Conservation (phyloP, 371 early-diverging fungal genomes). For the Phascolomyces articulosus region DNA sequence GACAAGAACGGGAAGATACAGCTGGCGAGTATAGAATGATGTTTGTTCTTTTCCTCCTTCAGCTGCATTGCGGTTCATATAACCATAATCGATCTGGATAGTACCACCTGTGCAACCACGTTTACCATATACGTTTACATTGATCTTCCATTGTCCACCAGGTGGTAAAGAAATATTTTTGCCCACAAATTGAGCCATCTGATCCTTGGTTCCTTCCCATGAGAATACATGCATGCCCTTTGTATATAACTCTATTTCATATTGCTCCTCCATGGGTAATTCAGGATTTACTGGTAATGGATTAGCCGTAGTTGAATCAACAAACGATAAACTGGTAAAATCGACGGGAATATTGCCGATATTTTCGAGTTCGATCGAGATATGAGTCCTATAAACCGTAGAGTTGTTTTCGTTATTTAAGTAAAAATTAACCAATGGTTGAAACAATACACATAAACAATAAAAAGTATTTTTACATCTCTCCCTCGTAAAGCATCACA, state of each 20-base stretch:
- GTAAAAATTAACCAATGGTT: background rate
- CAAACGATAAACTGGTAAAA: slow-evolving; percentile 69
- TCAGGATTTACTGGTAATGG: slow-evolving; percentile 49
- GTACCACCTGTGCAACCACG: slow-evolving; percentile 74
- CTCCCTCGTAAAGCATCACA: slow-evolving; percentile 83
- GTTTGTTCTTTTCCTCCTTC: slow-evolving; percentile 25
- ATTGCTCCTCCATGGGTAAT: slow-evolving; percentile 70
- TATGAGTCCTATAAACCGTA: slow-evolving; percentile 55
- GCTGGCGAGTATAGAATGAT: slow-evolving; percentile 70
- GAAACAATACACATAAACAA: too few species aligned
- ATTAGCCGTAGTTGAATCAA: slow-evolving; percentile 60
- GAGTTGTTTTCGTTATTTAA: background rate
- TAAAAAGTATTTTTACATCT: too few species aligned
- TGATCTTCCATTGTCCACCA: slow-evolving; percentile 57
- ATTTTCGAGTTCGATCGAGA: slow-evolving; percentile 73
- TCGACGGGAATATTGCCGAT: slow-evolving; percentile 73
- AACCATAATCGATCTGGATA: slow-evolving; percentile 77
- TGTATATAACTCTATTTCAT: slow-evolving; percentile 75
- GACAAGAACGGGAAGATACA: slow-evolving; percentile 70
- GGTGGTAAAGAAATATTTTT: slow-evolving; percentile 56
- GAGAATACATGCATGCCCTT: slow-evolving; percentile 69
- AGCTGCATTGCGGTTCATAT: slow-evolving; percentile 40
- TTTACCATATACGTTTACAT: slow-evolving; percentile 80
- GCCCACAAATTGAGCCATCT: slow-evolving; percentile 28
- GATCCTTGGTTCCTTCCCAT: slow-evolving; percentile 54